Evolutionary conservation across 345 rosid species (phyloP).

Genomic region (Lenwebbia sp.): DNA sequence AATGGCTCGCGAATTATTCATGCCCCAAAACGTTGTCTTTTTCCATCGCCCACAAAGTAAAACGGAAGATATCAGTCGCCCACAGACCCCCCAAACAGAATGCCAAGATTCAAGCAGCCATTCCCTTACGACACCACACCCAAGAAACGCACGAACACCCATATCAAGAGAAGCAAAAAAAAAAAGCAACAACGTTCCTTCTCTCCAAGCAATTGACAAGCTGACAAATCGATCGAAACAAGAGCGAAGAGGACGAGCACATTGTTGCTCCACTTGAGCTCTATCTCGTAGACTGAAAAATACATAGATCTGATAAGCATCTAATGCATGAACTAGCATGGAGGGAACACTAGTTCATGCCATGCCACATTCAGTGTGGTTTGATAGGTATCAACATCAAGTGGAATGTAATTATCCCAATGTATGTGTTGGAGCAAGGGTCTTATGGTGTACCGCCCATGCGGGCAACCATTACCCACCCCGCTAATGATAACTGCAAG

Average conservation of each 20-base stretch:
- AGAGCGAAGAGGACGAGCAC: background rate
- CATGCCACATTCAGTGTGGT: no score
- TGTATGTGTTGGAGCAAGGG: no score
- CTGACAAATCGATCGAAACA: background rate
- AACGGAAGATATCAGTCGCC: background rate
- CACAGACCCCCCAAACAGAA: background rate
- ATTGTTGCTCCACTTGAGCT: no score
- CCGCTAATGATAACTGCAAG: no score
- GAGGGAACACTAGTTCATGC: no score
- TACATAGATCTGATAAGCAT: no score
- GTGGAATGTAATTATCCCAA: no score
- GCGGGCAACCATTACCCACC: no score
- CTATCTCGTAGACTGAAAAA: no score
- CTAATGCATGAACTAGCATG: no score
- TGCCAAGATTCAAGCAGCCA: background rate
- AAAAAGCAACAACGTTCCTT: background rate
- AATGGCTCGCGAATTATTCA: background rate
- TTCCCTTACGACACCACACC: background rate
- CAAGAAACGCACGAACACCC: background rate
- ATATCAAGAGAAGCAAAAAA: background rate
- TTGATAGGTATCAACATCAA: no score
- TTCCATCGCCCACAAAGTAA: background rate
- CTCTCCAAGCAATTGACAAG: background rate
- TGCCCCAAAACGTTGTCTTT: background rate
- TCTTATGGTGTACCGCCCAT: no score